Percentiles rank a stretch among this genome's conserved stretches.
phyloP scores from a whole-genome alignment of 441 rosid species.

The Oxalis stricta region DNA sequence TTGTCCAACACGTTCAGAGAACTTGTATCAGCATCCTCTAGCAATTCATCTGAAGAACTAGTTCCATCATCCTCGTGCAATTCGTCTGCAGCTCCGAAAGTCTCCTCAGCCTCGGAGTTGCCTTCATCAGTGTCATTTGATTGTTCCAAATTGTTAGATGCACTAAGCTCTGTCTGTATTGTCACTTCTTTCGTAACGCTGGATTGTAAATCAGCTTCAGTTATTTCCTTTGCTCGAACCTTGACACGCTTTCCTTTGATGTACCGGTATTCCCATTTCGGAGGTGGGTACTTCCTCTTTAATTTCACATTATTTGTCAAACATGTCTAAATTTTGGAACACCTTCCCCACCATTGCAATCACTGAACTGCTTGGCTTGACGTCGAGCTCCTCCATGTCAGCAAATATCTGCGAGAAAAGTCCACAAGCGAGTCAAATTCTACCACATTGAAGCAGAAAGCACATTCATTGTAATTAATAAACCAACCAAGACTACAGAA shows the following conservation, averaged over 20 bases:
- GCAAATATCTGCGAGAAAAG: constrained; percentile 55
- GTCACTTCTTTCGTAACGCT: no score
- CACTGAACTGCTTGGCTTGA: constrained; percentile 46
- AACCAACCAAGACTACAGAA: no score
- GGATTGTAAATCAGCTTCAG: not conserved
- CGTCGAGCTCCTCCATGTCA: constrained; percentile 94
- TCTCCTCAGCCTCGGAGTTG: constrained; percentile 13
- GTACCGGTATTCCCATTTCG: constrained; percentile 67
- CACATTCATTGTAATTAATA: no score
- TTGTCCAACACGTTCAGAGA: no score
- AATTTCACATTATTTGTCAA: constrained; percentile 62
- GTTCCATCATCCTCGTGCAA: constrained; percentile 6
- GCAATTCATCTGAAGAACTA: not conserved
- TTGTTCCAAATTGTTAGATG: not conserved
- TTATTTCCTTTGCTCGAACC: constrained; percentile 25
- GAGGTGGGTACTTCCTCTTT: constrained; percentile 65
- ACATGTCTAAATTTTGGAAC: constrained; percentile 54
- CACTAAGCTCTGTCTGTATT: not conserved
- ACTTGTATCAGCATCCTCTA: no score
- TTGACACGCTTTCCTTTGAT: constrained; percentile 78
- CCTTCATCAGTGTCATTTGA: constrained; percentile 15
- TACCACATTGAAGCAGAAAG: not conserved
- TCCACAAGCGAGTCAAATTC: not conserved
- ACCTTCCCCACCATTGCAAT: constrained; percentile 66
- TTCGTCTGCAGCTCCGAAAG: constrained; percentile 5